phyloP scores from a whole-genome alignment of 805 yeast genomes.

The Wickerhamomyces silvicola region DNA sequence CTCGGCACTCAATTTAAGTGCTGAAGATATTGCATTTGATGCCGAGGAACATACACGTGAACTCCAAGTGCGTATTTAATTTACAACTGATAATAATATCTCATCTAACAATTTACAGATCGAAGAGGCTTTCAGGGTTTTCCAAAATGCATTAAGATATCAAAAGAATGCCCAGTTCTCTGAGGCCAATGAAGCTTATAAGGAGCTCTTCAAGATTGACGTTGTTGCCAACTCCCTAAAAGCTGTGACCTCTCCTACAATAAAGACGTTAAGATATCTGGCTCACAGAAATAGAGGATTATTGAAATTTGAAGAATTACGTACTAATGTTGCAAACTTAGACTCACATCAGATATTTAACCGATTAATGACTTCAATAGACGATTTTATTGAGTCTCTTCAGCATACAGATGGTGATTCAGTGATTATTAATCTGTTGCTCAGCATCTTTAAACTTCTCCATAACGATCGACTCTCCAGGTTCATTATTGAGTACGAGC shows the following conservation, averaged over 20 bases:
- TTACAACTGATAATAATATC: background rate
- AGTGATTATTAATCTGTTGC: conserved; percentile 41
- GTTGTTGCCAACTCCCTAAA: conserved; percentile 47
- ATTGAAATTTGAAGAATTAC: conserved; percentile 41
- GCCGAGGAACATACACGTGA: conserved; percentile 90
- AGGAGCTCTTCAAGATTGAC: conserved; percentile 58
- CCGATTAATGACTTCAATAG: conserved; percentile 31
- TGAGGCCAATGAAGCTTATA: conserved; percentile 50
- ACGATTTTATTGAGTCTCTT: conserved; percentile 60
- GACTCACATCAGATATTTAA: conserved; percentile 6
- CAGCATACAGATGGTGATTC: conserved; percentile 65
- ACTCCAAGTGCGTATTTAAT: conserved; percentile 45
- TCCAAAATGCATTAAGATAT: conserved; percentile 58
- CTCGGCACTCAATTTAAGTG: conserved; percentile 71
- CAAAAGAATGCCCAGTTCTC: conserved; percentile 47
- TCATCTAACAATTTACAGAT: conserved; percentile 21
- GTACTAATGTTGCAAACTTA: conserved; percentile 10
- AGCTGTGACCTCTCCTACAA: conserved; percentile 49
- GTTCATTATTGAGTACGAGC: conserved; percentile 51
- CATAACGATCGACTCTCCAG: conserved; percentile 45
- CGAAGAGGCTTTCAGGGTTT: conserved; percentile 76
- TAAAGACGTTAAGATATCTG: conserved; percentile 68
- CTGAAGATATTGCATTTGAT: conserved; percentile 60
- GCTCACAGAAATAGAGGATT: conserved; percentile 80
- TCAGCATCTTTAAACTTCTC: conserved; percentile 45